Percentiles rank a stretch among this genome's conserved stretches.
These are phyloP conservation scores for Penicillium nordicum DNA, from an alignment of 2,329 filamentous ascomycete genomes.

Conservation along the genomic window DNA sequence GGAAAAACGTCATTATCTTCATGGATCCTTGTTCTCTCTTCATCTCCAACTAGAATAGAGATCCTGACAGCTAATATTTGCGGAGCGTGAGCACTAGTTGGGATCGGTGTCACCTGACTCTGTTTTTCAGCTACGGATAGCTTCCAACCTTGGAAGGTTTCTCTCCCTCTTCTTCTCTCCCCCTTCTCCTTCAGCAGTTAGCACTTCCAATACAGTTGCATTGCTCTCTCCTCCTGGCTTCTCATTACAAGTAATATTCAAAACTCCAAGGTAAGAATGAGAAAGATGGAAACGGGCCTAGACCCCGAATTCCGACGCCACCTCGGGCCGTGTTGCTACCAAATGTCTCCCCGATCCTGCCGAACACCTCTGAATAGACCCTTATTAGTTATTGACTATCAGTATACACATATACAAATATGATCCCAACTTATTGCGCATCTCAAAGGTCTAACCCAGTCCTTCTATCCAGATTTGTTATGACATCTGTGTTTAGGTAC, in stretches of 20 bases:
- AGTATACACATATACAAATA: background rate
- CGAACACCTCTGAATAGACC: background rate
- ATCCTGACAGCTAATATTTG: background rate
- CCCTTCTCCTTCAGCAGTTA: too few species aligned
- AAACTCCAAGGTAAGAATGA: too few species aligned
- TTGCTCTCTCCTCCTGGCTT: too few species aligned
- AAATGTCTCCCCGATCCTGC: background rate
- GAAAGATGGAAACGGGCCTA: too few species aligned
- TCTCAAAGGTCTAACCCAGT: background rate
- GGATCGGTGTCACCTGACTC: too few species aligned
- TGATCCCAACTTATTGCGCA: background rate
- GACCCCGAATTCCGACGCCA: background rate
- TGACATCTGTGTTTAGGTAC: too few species aligned
- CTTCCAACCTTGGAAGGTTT: too few species aligned
- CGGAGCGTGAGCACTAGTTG: background rate
- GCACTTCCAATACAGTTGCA: too few species aligned
- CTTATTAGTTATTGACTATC: background rate
- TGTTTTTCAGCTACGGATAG: too few species aligned
- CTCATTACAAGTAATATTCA: background rate
- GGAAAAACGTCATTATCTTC: background rate
- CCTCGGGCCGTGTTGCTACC: background rate
- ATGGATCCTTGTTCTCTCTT: background rate
- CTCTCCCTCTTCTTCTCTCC: too few species aligned
- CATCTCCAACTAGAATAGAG: background rate
- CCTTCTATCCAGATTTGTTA: too few species aligned